Evolutionary conservation across 805 yeast species (phyloP), one percentile per base, ranked within the genome.

Genomic region (Pichia californica): DNA sequence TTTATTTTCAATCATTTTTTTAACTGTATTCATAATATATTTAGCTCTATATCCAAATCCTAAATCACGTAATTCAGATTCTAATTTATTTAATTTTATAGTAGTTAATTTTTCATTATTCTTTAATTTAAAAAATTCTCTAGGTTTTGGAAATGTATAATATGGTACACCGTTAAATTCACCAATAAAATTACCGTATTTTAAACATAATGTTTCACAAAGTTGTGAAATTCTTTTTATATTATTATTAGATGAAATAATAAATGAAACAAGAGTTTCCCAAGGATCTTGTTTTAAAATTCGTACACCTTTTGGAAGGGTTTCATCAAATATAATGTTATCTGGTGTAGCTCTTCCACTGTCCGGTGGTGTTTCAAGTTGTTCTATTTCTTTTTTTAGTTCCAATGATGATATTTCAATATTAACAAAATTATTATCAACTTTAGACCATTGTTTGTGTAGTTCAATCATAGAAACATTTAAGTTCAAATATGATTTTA

Each of bases 201-300:
- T 71, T 1, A 65, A 54, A 56, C 95, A 82, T 30, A 93, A 65
- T 36, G 73, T 73, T 50, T 86, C 87, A 60, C 96, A 93, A 96
- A 93, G 88, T 54, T 83, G 82, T 2, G 95, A 83, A 36, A 93
- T 93, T 30, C 99, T 71, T 56, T 91, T 88, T 42, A 93, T 93
- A 56, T 93, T 93, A 63, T 93, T 93, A 62, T 93, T 93, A n/a
- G 95, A 81, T 2, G 96, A 87, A 64, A 98, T 93, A 10, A 93
- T 93, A 51, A 91, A 93, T 2, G 93, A 84, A 16, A 91, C 67
- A 36, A 88, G 67, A 34, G 91, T 88, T 53, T 93, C 99, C 98
- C 98, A 93, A 0, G 99, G 98, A 51, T 91, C 96, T 61, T 93
- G 98, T 30, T 89, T 71, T 23, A 93, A 70, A 49, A 91, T 87